Base-by-base conservation (phyloP, 75 land plant species). In the Picea sitchensis region DNA sequence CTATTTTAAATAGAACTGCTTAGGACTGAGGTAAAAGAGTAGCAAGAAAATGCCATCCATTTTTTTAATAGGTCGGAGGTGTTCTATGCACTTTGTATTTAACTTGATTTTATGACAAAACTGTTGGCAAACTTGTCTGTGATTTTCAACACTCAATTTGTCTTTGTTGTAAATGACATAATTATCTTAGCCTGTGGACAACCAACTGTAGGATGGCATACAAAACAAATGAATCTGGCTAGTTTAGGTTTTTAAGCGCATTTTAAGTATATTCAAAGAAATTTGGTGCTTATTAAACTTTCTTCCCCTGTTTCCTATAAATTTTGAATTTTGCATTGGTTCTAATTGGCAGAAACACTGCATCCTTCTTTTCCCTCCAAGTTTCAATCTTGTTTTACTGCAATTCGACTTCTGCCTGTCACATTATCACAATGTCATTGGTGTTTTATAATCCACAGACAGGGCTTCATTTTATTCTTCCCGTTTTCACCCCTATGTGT, bases 71-170 rank as follows among this genome's bases (percentile, higher is more conserved):
- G 51, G 0, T 69, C 18, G 18, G 17, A 41, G 51, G n/a, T 38
- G 73, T 69, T 69, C 23, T 67, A 67, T 41, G 44, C 36, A 36
- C 72, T 67, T 64, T 64, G 14, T 67, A 67, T 67, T 68, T 68
- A n/a, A 68, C 2, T 38, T 38, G 72, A 68, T 36, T 38, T 5
- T 41, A 13, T 68, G 14, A 5, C 17, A 36, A 69, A 51, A 51
- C 56, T 51, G 56, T 51, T 51, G 56, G 56, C 56, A 51, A 51
- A 51, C 56, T 8, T 51, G 0, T 51, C 56, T 9, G 12, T 51
- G 56, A 51, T 51, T 51, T 51, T 51, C 56, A 51, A 51, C 56
- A 9, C 56, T 51, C 56, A 41, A 41, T 41, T 69, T 18, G 51
- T 41, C 12, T 69, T 69, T 69, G 1, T 44, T 38, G 47, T 11